Conservation (phyloP, 1,284 basidiomycete genomes). For the Marasmius tenuissimus region DNA sequence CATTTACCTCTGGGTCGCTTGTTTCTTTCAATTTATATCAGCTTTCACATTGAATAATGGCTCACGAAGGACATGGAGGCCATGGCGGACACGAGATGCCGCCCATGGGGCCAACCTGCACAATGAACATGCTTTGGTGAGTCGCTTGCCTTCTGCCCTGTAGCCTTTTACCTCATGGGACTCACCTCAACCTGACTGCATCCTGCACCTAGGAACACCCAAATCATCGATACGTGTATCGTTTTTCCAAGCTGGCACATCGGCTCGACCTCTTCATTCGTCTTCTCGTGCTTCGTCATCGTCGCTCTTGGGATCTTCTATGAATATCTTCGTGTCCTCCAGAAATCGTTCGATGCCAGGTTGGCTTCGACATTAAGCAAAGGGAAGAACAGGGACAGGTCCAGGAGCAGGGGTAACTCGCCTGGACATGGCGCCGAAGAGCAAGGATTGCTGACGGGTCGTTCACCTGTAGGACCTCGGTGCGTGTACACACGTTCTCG, state of each 20-base stretch:
- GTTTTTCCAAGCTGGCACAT: constrained; percentile 78
- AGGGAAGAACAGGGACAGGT: constrained; percentile 37
- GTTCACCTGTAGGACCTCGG: constrained; percentile 29
- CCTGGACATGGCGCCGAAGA: constrained; percentile 46
- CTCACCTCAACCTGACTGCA: background rate
- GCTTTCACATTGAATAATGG: constrained; percentile 15
- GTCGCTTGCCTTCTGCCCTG: constrained; percentile 5
- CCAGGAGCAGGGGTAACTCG: constrained; percentile 40
- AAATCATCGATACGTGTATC: constrained; percentile 72
- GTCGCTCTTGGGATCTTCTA: constrained; percentile 66
- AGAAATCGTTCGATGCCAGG: constrained; percentile 54
- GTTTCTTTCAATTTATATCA: background rate
- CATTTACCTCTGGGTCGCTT: too few relatives aligned
- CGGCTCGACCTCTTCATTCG: constrained; percentile 50
- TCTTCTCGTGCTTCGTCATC: constrained; percentile 63
- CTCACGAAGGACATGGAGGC: constrained; percentile 44
- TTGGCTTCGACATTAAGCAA: constrained; percentile 55
- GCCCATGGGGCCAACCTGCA: constrained; percentile 48
- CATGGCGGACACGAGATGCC: constrained; percentile 55
- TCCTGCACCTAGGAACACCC: constrained; percentile 57
- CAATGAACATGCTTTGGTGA: constrained; percentile 74
- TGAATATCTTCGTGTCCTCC: constrained; percentile 70
- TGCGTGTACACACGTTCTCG: constrained; percentile 38
- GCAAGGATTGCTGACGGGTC: constrained; percentile 52
- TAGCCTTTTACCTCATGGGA: background rate